Conservation (phyloP, 495 filamentous ascomycete genomes). For the Entonaema liquescens region DNA sequence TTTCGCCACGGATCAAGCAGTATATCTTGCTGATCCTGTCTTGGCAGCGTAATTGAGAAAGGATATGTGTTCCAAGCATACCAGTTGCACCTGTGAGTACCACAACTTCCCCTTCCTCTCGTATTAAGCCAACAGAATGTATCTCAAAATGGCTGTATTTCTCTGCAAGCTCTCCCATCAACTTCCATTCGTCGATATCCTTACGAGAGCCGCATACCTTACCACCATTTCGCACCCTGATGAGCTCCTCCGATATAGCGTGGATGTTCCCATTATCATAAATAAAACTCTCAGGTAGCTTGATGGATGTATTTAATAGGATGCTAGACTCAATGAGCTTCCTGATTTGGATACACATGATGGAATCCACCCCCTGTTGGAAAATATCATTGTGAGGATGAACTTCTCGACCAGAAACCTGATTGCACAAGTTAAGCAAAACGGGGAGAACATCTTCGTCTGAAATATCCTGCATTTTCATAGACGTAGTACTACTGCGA, state of each 20-base stretch:
- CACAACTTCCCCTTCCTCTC: slow-evolving; percentile 39
- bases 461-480: background rate
- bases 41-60: slow-evolving; percentile 55
- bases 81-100: slow-evolving; percentile 69
- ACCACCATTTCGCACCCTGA: slow-evolving; percentile 44
- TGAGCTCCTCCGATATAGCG: slow-evolving; percentile 39
- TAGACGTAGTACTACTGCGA: background rate
- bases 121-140: slow-evolving; percentile 16
- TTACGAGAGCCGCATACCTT: slow-evolving; percentile 34
- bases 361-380: slow-evolving; percentile 42
- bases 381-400: slow-evolving; percentile 44
- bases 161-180: slow-evolving; percentile 25
- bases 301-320: background rate
- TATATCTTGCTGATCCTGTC: slow-evolving; percentile 56
- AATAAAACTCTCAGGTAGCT: slow-evolving; percentile 53
- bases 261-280: slow-evolving; percentile 60
- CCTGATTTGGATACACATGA: slow-evolving; percentile 37
- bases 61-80: slow-evolving; percentile 62
- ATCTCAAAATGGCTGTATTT: slow-evolving; percentile 11
- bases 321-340: slow-evolving; percentile 30
- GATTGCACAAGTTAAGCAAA: slow-evolving; percentile 42
- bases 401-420: slow-evolving; percentile 39
- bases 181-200: background rate
- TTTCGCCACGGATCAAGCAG: slow-evolving; percentile 60
- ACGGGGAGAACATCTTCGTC: slow-evolving; percentile 45